Evolutionary conservation across 2,329 filamentous ascomycete species (phyloP).

Genomic region (Calonectria pseudoturangicola): DNA sequence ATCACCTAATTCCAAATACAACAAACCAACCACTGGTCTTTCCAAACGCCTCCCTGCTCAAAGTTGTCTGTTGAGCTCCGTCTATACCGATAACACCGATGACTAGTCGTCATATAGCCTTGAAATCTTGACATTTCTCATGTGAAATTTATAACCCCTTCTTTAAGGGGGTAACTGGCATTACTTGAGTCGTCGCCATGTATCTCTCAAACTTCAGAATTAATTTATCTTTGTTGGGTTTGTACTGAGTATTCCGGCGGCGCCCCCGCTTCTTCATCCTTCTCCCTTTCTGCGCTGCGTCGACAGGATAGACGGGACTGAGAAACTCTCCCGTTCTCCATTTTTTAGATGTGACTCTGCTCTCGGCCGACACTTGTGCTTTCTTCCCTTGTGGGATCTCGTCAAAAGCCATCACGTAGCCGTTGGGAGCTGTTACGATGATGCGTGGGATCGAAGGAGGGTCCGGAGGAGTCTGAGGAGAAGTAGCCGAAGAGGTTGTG

Average conservation of each 20-base stretch:
- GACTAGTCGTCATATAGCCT: not conserved
- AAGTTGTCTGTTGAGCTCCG: not conserved
- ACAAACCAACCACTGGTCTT: not conserved
- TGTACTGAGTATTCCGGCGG: not conserved
- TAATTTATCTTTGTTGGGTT: not conserved
- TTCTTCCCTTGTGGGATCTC: constrained; percentile 17
- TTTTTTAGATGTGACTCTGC: not conserved
- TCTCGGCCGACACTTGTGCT: not conserved
- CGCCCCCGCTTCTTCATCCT: not conserved
- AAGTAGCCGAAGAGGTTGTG: not conserved
- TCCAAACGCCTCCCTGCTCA: too few relatives aligned
- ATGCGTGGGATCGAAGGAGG: constrained; percentile 27
- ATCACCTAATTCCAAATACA: not conserved
- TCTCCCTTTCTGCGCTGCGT: not conserved
- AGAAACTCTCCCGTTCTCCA: constrained; percentile 17
- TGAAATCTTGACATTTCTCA: not conserved
- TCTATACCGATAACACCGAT: not conserved
- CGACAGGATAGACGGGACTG: constrained; percentile 25
- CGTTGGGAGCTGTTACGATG: constrained; percentile 38
- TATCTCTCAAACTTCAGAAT: not conserved
- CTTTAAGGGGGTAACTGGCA: too few relatives aligned
- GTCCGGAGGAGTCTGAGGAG: not conserved
- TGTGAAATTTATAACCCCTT: not conserved
- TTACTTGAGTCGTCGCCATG: too few relatives aligned
- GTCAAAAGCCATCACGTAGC: constrained; percentile 12